These are phyloP conservation scores for Takashimella tepidaria DNA, from an alignment of 1,284 basidiomycete genomes.

Conservation along the genomic window DNA sequence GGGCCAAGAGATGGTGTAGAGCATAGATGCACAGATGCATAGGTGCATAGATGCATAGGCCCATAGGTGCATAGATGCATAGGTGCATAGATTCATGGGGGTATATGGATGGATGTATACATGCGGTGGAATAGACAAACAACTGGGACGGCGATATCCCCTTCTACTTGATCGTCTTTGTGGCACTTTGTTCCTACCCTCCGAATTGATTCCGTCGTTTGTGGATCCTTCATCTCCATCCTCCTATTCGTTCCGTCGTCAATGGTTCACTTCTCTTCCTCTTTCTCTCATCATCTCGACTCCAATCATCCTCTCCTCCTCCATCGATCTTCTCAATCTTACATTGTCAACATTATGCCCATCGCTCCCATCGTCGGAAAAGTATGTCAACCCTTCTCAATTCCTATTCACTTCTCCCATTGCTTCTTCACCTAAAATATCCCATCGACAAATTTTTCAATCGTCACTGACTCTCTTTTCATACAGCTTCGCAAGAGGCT, in stretches of 20 bases:
- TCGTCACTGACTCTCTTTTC: background rate
- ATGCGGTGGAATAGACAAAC: too few relatives aligned
- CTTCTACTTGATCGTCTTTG: background rate
- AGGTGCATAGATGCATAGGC: too few relatives aligned
- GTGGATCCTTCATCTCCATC: too few relatives aligned
- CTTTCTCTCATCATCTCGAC: too few relatives aligned
- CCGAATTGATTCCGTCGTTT: background rate
- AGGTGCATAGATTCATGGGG: too few relatives aligned
- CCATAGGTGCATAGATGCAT: too few relatives aligned
- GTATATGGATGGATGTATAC: too few relatives aligned
- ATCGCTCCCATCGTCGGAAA: slow-evolving; percentile 82
- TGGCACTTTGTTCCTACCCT: background rate
- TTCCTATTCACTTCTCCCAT: too few relatives aligned
- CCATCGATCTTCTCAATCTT: slow-evolving; percentile 2
- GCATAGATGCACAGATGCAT: too few relatives aligned
- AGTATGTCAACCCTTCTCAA: slow-evolving; percentile 19
- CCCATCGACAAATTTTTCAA: background rate
- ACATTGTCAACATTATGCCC: slow-evolving; percentile 52
- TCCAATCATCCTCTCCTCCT: slow-evolving; percentile 5
- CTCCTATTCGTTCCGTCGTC: background rate
- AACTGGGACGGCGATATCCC: background rate
- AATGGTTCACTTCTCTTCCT: background rate
- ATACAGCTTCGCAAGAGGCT: slow-evolving; percentile 69
- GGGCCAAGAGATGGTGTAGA: too few relatives aligned
- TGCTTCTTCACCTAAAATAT: background rate